Percentiles rank a stretch among this genome's conserved stretches.
Conservation (phyloP, 2,329 filamentous ascomycete genomes). For the Nothophoma quercina region DNA sequence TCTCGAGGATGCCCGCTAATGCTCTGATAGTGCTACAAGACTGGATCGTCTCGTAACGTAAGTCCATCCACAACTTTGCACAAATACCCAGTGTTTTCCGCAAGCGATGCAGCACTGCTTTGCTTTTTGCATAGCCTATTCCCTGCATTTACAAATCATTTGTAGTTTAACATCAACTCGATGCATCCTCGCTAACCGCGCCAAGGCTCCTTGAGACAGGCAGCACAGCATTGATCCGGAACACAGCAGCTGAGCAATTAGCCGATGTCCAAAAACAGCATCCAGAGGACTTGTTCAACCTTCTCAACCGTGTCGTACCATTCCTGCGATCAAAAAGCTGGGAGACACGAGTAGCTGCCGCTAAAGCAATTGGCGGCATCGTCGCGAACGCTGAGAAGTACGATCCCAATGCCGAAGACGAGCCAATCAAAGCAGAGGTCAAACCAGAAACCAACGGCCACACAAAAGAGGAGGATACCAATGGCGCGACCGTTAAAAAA, state of each 20-base stretch:
- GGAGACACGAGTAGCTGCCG: conserved; percentile 93
- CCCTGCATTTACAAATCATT: not conserved
- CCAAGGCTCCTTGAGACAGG: conserved; percentile 92
- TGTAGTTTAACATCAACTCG: not conserved
- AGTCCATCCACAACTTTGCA: conserved; percentile 30
- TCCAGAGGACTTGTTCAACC: conserved; percentile 95
- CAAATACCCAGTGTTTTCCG: not conserved
- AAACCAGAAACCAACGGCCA: conserved; percentile 50
- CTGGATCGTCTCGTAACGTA: conserved; percentile 50
- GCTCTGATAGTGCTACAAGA: conserved; percentile 46
- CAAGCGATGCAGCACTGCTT: not conserved
- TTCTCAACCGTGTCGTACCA: conserved; percentile 91
- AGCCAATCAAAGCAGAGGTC: conserved; percentile 64
- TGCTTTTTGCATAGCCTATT: not conserved
- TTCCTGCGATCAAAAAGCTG: conserved; percentile 95
- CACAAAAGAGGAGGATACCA: conserved; percentile 66
- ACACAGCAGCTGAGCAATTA: conserved; percentile 95
- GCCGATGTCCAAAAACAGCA: conserved; percentile 98
- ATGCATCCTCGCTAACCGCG: conserved; percentile 32
- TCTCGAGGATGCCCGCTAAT: conserved; percentile 41
- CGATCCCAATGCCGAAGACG: conserved; percentile 84
- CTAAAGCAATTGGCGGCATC: conserved; percentile 93
- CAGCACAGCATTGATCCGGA: conserved; percentile 93
- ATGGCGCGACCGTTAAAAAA: conserved; percentile 53
- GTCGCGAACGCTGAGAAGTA: conserved; percentile 86